Base-by-base conservation (phyloP, 345 rosid genomes). In the Brassica juncea region DNA sequence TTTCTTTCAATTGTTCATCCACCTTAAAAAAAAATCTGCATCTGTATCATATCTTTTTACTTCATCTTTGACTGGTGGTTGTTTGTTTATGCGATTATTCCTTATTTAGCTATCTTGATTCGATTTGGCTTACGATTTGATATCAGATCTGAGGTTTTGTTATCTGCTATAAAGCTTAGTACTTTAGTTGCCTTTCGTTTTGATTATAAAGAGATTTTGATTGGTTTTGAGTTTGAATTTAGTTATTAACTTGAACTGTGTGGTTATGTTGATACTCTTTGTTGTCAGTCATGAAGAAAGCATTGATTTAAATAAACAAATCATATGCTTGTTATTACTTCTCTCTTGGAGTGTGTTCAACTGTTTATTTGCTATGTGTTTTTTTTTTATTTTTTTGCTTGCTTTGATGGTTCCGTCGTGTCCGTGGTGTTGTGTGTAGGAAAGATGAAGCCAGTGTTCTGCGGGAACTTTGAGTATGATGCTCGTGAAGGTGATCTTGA, bases 381-480 rank as follows among this genome's bases (percentile, higher is more conserved):
- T 5, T 49, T 0, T 0, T 4, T 3, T 14, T 0, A 23, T 23
- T 23, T 23, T 23, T 23, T 23, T 19, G 19, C 25, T 23, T 1
- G 25, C 25, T 23, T 23, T 23, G 25, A 23, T 23, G 25, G 25
- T 23, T 23, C 25, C 25, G 25, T 23, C 25, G 25, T 23, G 25
- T 23, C 2, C 25, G 25, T 23, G 25, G 25, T 23, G 25, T 23
- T 23, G 1, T 25, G 12, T 58, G 69, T 71, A 84, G 87, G 79
- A 68, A 86, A 64, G 28, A 91, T 90, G 99, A 92, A 79, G 87
- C 89, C 97, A 3, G 91, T 94, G 71, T 94, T 94, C 76, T 94
- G 99, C 63, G 97, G 97, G 5, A 94, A 94, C 82, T 90, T 92
- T 73, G 99, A 94, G 85, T 92, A 89, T 64, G 97, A 92, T 84